A percentile compares a stretch with the other conserved stretches of the same genome.
These are phyloP conservation scores for Starmera amethionina DNA, from an alignment of 805 yeast genomes.

Conservation along the genomic window DNA sequence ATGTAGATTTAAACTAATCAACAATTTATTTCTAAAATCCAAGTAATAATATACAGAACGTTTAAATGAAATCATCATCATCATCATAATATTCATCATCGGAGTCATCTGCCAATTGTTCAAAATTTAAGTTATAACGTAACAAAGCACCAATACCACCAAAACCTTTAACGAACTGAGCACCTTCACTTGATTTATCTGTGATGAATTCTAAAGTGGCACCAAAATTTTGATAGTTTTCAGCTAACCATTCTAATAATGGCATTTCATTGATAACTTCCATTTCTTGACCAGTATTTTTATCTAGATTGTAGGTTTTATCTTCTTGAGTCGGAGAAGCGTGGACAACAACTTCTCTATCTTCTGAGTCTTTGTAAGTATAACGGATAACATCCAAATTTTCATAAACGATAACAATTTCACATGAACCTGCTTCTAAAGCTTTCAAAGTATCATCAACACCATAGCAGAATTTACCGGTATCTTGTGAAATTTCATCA, in stretches of 20 bases:
- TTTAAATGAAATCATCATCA: slow-evolving; percentile 29
- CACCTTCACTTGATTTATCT: slow-evolving; percentile 96
- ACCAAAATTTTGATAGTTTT: slow-evolving; percentile 89
- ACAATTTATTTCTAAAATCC: not conserved
- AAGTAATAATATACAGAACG: not conserved
- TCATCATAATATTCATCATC: slow-evolving; percentile 86
- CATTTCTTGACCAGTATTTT: slow-evolving; percentile 83
- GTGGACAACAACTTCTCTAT: slow-evolving; percentile 61
- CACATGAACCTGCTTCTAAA: slow-evolving; percentile 92
- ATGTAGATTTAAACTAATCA: no score
- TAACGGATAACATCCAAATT: slow-evolving; percentile 80
- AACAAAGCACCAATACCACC: slow-evolving; percentile 98
- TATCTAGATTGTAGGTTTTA: slow-evolving; percentile 70
- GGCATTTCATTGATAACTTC: slow-evolving; percentile 79
- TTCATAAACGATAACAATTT: slow-evolving; percentile 85
- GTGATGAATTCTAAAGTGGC: slow-evolving; percentile 94
- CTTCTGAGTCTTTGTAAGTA: slow-evolving; percentile 76
- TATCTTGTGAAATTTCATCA: slow-evolving; percentile 95
- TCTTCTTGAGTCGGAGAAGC: slow-evolving; percentile 66
- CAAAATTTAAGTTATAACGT: slow-evolving; percentile 95
- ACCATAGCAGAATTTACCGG: slow-evolving; percentile 97
- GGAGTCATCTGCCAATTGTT: slow-evolving; percentile 81
- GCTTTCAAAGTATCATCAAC: slow-evolving; percentile 95
- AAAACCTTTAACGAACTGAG: slow-evolving; percentile 94
- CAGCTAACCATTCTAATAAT: slow-evolving; percentile 95